Evolutionary conservation across 306 rosid species (phyloP).

Genomic region (Sicyos edulis): DNA sequence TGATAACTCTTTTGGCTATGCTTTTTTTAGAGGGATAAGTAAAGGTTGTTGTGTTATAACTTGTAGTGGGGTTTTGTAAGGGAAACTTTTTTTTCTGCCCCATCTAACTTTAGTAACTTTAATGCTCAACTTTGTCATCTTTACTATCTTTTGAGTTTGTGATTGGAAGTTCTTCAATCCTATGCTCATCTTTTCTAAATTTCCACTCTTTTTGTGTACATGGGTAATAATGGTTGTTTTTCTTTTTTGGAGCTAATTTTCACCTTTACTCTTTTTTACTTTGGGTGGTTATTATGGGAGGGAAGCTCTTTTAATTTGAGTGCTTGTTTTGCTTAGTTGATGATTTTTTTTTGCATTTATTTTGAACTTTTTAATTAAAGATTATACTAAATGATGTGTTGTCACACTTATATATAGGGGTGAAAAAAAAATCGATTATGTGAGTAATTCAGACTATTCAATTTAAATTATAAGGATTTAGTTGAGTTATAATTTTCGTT

Average conservation of each 20-base stretch:
- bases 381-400: no score
- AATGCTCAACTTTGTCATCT: constrained; percentile 16
- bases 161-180: not conserved
- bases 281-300: not conserved
- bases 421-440: no score
- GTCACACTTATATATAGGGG: no score
- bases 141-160: constrained; percentile 15
- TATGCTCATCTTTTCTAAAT: not conserved
- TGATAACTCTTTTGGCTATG: constrained; percentile 51
- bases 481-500: no score
- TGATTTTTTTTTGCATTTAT: not conserved
- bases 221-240: not conserved
- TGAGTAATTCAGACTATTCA: no score
- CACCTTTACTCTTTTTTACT: not conserved
- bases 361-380: not conserved
- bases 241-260: not conserved
- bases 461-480: no score
- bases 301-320: not conserved
- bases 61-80: constrained; percentile 24
- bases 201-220: not conserved
- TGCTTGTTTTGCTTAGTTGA: not conserved
- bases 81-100: not conserved
- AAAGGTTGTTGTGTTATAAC: constrained; percentile 29
- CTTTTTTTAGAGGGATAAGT: constrained; percentile 34
- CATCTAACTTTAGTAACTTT: constrained; percentile 8